These are phyloP conservation scores for Cercospora zeae-maydis DNA, from an alignment of 2,329 filamentous ascomycete species.

Conservation along the genomic window DNA sequence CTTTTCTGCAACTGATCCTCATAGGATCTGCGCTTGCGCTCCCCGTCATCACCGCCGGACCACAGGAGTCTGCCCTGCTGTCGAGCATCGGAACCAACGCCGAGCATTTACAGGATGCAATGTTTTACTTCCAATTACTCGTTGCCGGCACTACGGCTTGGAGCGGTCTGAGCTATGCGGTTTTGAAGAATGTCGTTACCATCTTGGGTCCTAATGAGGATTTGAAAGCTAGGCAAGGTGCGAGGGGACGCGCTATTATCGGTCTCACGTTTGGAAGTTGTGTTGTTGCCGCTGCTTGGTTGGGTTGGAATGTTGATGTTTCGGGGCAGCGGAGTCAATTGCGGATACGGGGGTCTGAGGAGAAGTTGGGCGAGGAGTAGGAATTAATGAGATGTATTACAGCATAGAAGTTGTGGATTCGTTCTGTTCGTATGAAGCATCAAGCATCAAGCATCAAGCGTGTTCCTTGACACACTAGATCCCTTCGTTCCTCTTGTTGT, in stretches of 20 bases:
- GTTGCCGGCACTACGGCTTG: conserved; percentile 88
- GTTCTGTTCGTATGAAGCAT: too few species aligned
- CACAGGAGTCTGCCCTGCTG: conserved; percentile 26
- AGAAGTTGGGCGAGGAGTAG: not conserved
- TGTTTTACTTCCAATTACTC: conserved; percentile 59
- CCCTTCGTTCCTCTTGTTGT: too few species aligned
- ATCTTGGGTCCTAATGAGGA: conserved; percentile 60
- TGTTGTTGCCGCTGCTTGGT: conserved; percentile 40
- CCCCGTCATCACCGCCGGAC: conserved; percentile 57
- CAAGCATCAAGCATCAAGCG: too few species aligned
- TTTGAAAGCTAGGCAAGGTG: conserved; percentile 48
- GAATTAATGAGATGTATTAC: too few species aligned
- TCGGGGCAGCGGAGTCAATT: not conserved
- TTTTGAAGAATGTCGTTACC: conserved; percentile 84
- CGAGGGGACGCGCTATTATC: conserved; percentile 48
- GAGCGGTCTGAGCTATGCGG: conserved; percentile 91
- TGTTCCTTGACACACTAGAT: too few species aligned
- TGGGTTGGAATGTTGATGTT: conserved; percentile 24
- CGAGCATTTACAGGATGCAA: conserved; percentile 36
- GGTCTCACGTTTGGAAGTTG: conserved; percentile 46
- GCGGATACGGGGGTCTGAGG: not conserved
- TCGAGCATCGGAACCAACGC: conserved; percentile 23
- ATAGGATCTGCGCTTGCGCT: conserved; percentile 80
- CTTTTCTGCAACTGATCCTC: conserved; percentile 80
- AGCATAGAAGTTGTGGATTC: too few species aligned